phyloP scores from a whole-genome alignment of 2,329 filamentous ascomycete species.

The Alternaria sp. region DNA sequence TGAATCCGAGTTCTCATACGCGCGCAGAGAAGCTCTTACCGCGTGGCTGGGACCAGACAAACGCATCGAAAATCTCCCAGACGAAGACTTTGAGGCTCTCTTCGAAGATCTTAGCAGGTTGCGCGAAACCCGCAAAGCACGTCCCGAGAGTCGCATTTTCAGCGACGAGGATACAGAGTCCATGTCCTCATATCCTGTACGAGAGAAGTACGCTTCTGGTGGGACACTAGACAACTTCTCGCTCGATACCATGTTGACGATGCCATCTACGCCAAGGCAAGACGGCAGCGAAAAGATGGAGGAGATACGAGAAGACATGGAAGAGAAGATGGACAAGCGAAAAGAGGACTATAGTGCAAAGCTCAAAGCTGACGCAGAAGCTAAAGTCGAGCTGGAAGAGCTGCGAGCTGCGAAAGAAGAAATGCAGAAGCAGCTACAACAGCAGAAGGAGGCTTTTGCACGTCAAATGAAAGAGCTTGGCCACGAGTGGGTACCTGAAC shows the following conservation, averaged over 20 bases:
- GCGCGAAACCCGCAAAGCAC: slow-evolving; percentile 79
- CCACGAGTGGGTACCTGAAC: slow-evolving; percentile 62
- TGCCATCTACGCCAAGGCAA: slow-evolving; percentile 87
- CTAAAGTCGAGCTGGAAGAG: slow-evolving; percentile 80
- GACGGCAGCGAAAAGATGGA: slow-evolving; percentile 80
- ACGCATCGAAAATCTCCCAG: slow-evolving; percentile 85
- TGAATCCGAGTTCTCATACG: slow-evolving; percentile 94
- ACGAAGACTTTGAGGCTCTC: slow-evolving; percentile 90
- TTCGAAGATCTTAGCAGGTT: slow-evolving; percentile 94
- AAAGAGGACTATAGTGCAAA: slow-evolving; percentile 83
- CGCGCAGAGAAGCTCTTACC: slow-evolving; percentile 88
- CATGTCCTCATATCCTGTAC: slow-evolving; percentile 80
- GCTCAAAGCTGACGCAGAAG: slow-evolving; percentile 75
- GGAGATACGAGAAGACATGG: slow-evolving; percentile 80
- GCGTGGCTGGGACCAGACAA: slow-evolving; percentile 90
- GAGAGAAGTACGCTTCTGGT: slow-evolving; percentile 95
- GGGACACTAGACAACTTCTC: slow-evolving; percentile 97
- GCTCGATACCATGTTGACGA: slow-evolving; percentile 89
- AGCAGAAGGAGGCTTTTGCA: slow-evolving; percentile 85
- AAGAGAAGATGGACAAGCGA: slow-evolving; percentile 79
- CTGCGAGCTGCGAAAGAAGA: slow-evolving; percentile 80
- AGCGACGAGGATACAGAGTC: slow-evolving; percentile 85
- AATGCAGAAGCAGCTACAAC: slow-evolving; percentile 84
- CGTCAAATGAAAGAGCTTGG: slow-evolving; percentile 74
- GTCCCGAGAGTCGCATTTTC: slow-evolving; percentile 61